Evolutionary conservation across 768 basidiomycete species (phyloP).

Genomic region (Boletus reticulatus): DNA sequence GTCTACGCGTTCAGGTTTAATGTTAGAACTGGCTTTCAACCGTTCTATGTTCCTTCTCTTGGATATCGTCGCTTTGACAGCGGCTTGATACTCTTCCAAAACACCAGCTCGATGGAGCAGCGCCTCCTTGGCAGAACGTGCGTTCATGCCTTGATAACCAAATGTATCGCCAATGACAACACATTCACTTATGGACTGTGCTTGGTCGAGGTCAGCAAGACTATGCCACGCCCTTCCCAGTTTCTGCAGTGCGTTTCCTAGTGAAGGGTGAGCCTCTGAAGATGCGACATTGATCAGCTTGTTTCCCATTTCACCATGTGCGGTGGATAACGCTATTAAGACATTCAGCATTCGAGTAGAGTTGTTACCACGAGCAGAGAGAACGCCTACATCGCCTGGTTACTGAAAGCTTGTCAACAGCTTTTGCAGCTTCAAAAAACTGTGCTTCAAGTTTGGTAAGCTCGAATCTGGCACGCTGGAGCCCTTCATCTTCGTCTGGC

Average conservation of each 20-base stretch:
- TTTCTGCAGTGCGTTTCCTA: constrained; percentile 82
- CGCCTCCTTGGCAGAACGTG: constrained; percentile 95
- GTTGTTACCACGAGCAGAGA: neutral
- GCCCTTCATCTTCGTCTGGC: constrained; percentile 92
- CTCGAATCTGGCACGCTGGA: constrained; percentile 87
- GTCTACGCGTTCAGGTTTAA: constrained; percentile 81
- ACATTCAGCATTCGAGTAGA: neutral
- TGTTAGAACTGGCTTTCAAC: constrained; percentile 81
- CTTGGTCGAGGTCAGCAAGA: constrained; percentile 83
- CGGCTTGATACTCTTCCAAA: constrained; percentile 90
- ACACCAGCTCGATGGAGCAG: constrained; percentile 86
- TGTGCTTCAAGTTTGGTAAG: constrained; percentile 88
- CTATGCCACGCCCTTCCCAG: constrained; percentile 86
- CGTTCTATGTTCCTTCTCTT: constrained; percentile 92
- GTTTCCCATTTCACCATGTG: constrained; percentile 90
- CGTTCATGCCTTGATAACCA: constrained; percentile 95
- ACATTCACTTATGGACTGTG: constrained; percentile 91
- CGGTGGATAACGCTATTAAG: constrained; percentile 64
- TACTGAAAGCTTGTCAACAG: constrained; percentile 82
- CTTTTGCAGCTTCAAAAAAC: constrained; percentile 90
- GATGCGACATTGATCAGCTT: constrained; percentile 87
- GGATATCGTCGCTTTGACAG: constrained; percentile 90
- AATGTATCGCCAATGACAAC: constrained; percentile 95
- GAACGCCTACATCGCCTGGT: constrained; percentile 66
- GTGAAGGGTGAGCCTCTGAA: constrained; percentile 81